Percentiles rank a stretch among this genome's conserved stretches.
Conservation (phyloP, 1,284 basidiomycete species). For the Fomitopsis betulina region DNA sequence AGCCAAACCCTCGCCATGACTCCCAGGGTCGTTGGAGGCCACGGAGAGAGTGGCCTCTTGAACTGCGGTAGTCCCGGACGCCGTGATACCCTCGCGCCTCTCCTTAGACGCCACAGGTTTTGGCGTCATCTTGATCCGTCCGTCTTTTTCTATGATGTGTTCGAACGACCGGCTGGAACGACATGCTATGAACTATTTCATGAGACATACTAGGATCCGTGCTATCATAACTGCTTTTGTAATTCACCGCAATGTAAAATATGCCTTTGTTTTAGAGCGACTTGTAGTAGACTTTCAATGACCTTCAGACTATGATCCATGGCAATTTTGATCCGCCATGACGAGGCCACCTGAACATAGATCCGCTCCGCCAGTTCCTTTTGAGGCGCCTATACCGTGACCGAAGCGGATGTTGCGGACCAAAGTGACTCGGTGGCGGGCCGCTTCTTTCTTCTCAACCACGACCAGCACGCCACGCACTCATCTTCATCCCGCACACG, state of each 20-base stretch:
- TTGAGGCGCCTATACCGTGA: neutral
- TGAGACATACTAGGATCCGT: neutral
- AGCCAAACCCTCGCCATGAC: constrained; percentile 73
- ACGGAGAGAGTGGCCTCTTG: constrained; percentile 67
- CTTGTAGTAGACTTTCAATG: neutral
- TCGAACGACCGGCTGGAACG: neutral
- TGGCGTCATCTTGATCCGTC: neutral
- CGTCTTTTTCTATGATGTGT: neutral
- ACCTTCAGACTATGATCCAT: neutral
- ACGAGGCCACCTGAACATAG: neutral
- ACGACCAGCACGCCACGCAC: neutral
- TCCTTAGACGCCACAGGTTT: neutral
- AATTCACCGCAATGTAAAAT: neutral
- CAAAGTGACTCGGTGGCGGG: neutral
- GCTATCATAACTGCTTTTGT: neutral
- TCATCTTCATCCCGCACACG: neutral
- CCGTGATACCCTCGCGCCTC: neutral
- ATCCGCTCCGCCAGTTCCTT: constrained; percentile 4
- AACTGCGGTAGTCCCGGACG: constrained; percentile 34
- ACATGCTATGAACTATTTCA: too few species aligned
- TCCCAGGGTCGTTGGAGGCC: constrained; percentile 60
- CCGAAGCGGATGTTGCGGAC: neutral
- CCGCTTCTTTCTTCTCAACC: neutral
- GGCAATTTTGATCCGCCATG: neutral
- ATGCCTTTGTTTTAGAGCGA: neutral